Evolutionary conservation across 1,139 yeast species (phyloP).

Genomic region (Saccharomyces pastorianus): DNA sequence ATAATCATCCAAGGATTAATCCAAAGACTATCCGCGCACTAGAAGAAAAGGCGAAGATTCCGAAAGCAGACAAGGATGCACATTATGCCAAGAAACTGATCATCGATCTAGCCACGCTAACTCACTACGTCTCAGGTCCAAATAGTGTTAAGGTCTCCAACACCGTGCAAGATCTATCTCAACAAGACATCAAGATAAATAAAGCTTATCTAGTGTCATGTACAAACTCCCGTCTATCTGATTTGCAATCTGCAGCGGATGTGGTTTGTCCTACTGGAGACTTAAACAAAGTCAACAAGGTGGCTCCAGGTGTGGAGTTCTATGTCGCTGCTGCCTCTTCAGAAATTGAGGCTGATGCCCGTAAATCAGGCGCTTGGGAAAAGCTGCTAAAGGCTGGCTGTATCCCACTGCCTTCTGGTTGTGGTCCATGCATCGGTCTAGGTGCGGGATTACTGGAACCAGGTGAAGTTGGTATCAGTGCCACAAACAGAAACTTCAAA

Average conservation of each 20-base stretch:
- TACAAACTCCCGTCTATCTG: constrained; percentile 89
- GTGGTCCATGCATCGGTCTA: constrained; percentile 98
- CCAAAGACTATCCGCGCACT: constrained; percentile 41
- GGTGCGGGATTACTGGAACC: constrained; percentile 90
- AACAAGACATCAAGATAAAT: constrained; percentile 66
- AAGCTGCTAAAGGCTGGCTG: constrained; percentile 87
- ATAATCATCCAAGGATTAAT: constrained; percentile 79
- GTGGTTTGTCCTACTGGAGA: constrained; percentile 36
- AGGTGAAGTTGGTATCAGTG: constrained; percentile 97
- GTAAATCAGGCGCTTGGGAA: constrained; percentile 85
- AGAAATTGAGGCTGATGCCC: constrained; percentile 87
- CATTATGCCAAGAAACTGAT: constrained; percentile 78
- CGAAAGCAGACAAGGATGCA: constrained; percentile 66
- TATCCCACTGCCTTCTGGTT: constrained; percentile 91
- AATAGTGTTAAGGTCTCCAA: constrained; percentile 89
- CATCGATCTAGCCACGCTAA: constrained; percentile 70
- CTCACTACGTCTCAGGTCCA: constrained; percentile 95
- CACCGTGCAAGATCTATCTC: constrained; percentile 65
- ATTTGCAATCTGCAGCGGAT: constrained; percentile 89
- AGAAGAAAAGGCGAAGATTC: constrained; percentile 10
- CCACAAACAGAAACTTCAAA: constrained; percentile 95
- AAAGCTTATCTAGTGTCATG: constrained; percentile 97
- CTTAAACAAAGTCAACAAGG: constrained; percentile 46
- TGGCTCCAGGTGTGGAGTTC: constrained; percentile 85
- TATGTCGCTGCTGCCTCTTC: constrained; percentile 97